These are phyloP conservation scores for Colletotrichum paranaense DNA, from an alignment of 2,329 filamentous ascomycete genomes.

Conservation along the genomic window DNA sequence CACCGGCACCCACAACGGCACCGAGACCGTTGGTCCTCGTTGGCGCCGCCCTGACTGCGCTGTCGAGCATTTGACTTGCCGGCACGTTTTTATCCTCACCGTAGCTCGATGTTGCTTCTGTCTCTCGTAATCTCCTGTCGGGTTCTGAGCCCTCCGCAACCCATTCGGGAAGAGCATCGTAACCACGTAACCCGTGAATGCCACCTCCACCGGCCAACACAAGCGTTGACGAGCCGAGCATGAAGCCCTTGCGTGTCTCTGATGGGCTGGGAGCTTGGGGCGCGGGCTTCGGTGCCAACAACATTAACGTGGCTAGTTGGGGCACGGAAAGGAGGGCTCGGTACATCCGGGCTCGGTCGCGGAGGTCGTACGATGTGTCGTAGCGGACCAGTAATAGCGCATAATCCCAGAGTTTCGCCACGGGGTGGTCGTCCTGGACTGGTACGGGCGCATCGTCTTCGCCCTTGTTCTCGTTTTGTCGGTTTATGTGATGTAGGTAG, in stretches of 20 bases:
- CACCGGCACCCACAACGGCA: slow-evolving; percentile 11
- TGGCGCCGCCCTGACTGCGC: slow-evolving; percentile 54
- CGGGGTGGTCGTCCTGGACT: slow-evolving; percentile 70
- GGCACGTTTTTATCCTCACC: slow-evolving; percentile 59
- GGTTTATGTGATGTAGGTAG: slow-evolving; percentile 88
- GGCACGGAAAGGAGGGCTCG: slow-evolving; percentile 84
- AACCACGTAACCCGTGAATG: slow-evolving; percentile 80
- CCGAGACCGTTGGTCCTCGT: slow-evolving; percentile 61
- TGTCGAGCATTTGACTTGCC: slow-evolving; percentile 73
- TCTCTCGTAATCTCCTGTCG: slow-evolving; percentile 77
- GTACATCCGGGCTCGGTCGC: slow-evolving; percentile 90
- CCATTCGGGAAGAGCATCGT: slow-evolving; percentile 86
- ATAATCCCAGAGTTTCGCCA: slow-evolving; percentile 86
- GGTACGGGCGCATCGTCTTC: slow-evolving; percentile 45
- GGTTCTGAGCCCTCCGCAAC: slow-evolving; percentile 84
- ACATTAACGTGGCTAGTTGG: slow-evolving; percentile 88
- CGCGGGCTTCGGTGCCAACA: slow-evolving; percentile 93
- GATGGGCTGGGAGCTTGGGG: slow-evolving; percentile 92
- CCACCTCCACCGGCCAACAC: slow-evolving; percentile 83
- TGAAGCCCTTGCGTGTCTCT: slow-evolving; percentile 80
- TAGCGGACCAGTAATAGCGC: slow-evolving; percentile 87
- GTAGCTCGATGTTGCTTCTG: slow-evolving; percentile 53
- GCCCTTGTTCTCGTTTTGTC: slow-evolving; percentile 59
- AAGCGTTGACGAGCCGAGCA: slow-evolving; percentile 86
- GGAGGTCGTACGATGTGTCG: slow-evolving; percentile 93